These are phyloP conservation scores for Solanum bulbocastanum DNA, from an alignment of 257 asterid species.

Conservation along the genomic window DNA sequence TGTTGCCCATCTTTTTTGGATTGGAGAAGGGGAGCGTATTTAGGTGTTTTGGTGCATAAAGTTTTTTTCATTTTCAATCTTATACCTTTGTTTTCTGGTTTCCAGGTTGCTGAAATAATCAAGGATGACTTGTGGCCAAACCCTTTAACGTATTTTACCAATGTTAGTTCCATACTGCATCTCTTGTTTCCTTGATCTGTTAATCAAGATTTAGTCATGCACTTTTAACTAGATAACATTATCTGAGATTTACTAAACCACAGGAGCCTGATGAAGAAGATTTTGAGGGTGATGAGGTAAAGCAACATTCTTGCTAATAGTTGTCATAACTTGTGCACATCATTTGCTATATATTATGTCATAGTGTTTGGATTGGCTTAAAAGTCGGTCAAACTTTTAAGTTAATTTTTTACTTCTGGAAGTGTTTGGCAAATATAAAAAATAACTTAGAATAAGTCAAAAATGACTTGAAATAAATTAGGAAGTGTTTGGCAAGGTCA, in stretches of 20 bases:
- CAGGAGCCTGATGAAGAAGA: constrained; percentile 65
- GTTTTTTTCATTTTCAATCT: background rate
- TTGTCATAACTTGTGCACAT: background rate
- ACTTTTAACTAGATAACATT: background rate
- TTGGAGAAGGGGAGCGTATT: background rate
- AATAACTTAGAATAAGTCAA: no score
- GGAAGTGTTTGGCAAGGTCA: no score
- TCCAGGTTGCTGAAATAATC: constrained; percentile 69
- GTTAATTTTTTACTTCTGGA: no score
- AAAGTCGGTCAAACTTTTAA: no score
- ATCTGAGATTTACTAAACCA: background rate
- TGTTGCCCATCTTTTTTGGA: background rate
- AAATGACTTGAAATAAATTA: no score
- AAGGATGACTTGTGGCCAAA: constrained; percentile 77
- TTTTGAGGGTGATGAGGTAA: constrained; percentile 44
- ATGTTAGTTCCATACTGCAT: constrained; percentile 16
- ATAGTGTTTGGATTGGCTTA: background rate
- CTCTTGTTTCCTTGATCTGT: background rate
- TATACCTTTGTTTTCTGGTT: background rate
- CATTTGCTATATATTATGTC: background rate
- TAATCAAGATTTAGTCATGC: background rate
- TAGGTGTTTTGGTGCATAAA: background rate
- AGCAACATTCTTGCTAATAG: background rate
- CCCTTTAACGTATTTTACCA: constrained; percentile 51
- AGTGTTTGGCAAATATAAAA: no score